These are phyloP conservation scores for Suillus clintonianus DNA, from an alignment of 768 basidiomycete species.

Conservation along the genomic window DNA sequence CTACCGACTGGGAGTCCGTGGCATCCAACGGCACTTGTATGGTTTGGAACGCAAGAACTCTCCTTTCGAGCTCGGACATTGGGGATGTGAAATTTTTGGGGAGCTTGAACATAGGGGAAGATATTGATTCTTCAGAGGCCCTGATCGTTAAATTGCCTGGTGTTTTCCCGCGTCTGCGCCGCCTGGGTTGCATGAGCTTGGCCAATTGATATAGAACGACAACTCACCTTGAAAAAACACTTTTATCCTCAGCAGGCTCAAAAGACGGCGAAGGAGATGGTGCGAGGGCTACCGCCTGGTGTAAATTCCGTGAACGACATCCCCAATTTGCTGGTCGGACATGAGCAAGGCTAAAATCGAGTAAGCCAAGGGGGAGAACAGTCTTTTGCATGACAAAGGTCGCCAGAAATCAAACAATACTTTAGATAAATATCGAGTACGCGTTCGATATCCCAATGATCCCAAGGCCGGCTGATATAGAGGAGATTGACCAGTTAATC, in stretches of 20 bases:
- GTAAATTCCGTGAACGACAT: slow-evolving; percentile 14
- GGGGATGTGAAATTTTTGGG: background rate
- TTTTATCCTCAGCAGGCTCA: background rate
- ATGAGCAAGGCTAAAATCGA: slow-evolving; percentile 6
- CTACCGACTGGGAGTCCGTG: background rate
- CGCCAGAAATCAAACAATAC: background rate
- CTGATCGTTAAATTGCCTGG: background rate
- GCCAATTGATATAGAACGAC: background rate
- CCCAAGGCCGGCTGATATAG: background rate
- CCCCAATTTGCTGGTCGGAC: slow-evolving; percentile 8
- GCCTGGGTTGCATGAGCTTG: slow-evolving; percentile 3
- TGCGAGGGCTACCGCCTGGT: slow-evolving; percentile 17
- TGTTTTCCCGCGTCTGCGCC: background rate
- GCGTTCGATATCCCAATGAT: background rate
- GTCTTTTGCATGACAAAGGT: background rate
- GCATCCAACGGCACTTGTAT: background rate
- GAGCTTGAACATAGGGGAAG: background rate
- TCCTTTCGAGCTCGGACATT: slow-evolving; percentile 3
- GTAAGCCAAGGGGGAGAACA: slow-evolving; percentile 6
- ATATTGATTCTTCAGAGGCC: background rate
- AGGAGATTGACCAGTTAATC: background rate
- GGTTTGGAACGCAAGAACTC: slow-evolving; percentile 1
- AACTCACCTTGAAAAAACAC: background rate
- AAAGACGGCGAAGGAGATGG: slow-evolving; percentile 6
- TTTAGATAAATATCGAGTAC: background rate